phyloP scores from a whole-genome alignment of 345 rosid species.

The Camelina neglecta region DNA sequence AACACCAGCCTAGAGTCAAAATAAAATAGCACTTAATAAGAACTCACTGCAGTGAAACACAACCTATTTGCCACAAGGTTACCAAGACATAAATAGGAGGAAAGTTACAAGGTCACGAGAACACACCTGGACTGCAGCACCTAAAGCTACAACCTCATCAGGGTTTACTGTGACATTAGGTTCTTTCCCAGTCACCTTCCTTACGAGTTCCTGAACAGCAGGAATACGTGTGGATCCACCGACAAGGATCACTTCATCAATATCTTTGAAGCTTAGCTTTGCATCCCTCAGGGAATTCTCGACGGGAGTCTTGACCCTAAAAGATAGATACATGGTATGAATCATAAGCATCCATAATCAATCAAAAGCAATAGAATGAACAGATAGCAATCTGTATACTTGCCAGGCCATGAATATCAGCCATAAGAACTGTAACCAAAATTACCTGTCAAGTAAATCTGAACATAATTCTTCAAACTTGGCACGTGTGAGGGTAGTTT shows the following conservation, averaged over 20 bases:
- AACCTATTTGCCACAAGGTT: neutral
- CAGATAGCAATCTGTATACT: neutral
- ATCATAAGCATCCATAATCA: neutral
- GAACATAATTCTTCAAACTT: constrained; percentile 95
- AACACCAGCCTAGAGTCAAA: constrained; percentile 78
- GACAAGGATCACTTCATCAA: constrained; percentile 96
- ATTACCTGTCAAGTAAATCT: constrained; percentile 86
- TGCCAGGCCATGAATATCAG: neutral
- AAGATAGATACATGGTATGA: neutral
- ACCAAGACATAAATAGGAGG: neutral
- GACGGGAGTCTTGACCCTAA: constrained; percentile 85
- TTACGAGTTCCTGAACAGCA: constrained; percentile 93
- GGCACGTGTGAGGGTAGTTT: constrained; percentile 85
- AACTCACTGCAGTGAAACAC: neutral
- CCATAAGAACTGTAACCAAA: neutral
- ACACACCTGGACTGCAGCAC: constrained; percentile 97
- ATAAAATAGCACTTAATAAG: constrained; percentile 1
- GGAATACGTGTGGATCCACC: constrained; percentile 99
- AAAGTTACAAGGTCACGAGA: neutral
- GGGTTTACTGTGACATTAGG: constrained; percentile 98
- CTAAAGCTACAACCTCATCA: constrained; percentile 97
- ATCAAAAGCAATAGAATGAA: neutral
- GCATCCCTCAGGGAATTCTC: constrained; percentile 90
- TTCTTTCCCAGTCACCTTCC: constrained; percentile 87
- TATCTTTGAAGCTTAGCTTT: constrained; percentile 77